These are phyloP conservation scores for Diaporthe citri DNA, from an alignment of 2,329 filamentous ascomycete species.

Conservation along the genomic window DNA sequence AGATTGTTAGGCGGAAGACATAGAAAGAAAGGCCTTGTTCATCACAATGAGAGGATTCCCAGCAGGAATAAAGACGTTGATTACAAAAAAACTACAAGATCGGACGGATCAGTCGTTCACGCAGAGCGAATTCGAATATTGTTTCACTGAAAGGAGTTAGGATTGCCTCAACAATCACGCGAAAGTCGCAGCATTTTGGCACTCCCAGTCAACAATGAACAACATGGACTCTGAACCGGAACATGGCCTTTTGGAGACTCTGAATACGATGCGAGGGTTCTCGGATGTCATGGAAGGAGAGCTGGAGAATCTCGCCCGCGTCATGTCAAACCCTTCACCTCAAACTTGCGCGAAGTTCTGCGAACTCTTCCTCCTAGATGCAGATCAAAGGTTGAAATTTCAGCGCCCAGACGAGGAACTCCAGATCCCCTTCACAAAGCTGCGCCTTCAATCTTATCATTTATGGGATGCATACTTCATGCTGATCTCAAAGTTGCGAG, in stretches of 20 bases:
- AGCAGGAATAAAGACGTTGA: not conserved
- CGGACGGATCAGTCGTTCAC: not conserved
- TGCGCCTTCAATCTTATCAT: not conserved
- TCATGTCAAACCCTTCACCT: not conserved
- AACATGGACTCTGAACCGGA: not conserved
- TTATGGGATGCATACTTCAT: not conserved
- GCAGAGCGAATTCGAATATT: not conserved
- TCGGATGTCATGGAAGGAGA: not conserved
- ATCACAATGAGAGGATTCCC: not conserved
- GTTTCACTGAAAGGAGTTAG: not conserved
- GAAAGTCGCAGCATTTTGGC: not conserved
- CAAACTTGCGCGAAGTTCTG: not conserved
- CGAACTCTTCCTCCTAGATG: constrained; percentile 1
- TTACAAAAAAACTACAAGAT: not conserved
- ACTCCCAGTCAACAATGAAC: not conserved
- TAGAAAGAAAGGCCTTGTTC: not conserved
- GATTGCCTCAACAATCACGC: not conserved
- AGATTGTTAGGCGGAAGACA: not conserved
- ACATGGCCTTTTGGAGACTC: not conserved
- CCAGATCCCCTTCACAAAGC: not conserved
- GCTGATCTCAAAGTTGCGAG: not conserved
- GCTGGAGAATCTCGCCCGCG: not conserved
- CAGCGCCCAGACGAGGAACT: not conserved
- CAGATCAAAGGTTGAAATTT: not conserved
- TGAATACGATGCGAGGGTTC: constrained; percentile 3